phyloP scores from a whole-genome alignment of 2,329 filamentous ascomycete genomes.

The Aphanocladium album region DNA sequence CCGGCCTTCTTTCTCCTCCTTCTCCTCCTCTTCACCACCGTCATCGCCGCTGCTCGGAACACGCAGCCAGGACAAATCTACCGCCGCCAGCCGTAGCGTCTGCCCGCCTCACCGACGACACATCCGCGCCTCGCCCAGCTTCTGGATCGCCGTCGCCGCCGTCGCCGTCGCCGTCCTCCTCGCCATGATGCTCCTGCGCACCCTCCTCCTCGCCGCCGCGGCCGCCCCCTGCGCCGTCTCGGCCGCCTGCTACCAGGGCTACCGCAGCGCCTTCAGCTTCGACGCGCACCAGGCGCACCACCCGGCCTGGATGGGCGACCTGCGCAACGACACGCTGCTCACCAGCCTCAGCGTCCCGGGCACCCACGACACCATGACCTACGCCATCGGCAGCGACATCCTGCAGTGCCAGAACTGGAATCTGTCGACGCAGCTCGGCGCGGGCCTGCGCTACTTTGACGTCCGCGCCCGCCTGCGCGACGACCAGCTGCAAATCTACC shows the following conservation, averaged over 20 bases:
- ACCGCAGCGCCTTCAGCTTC: conserved; percentile 31
- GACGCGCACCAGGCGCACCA: conserved; percentile 26
- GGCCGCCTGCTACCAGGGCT: conserved; percentile 27
- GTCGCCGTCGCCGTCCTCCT: conserved; percentile 16
- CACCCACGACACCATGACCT: conserved; percentile 51
- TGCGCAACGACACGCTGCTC: conserved; percentile 37
- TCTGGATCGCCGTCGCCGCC: conserved; percentile 12
- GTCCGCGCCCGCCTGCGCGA: conserved; percentile 41
- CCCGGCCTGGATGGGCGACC: conserved; percentile 33
- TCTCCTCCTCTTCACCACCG: conserved; percentile 23
- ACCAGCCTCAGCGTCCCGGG: conserved; percentile 45
- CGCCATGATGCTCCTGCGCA: conserved; percentile 20
- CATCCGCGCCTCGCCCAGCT: not conserved
- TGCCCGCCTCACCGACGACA: not conserved
- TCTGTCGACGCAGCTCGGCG: conserved; percentile 38
- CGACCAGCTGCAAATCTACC: conserved; percentile 42
- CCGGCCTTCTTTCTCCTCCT: conserved; percentile 19
- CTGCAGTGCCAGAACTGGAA: conserved; percentile 46
- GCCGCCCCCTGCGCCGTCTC: conserved; percentile 22
- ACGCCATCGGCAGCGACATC: conserved; percentile 28
- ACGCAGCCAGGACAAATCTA: conserved; percentile 17
- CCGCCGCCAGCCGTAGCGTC: not conserved
- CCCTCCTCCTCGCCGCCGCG: conserved; percentile 19
- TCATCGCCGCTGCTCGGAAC: conserved; percentile 18
- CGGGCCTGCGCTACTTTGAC: conserved; percentile 46